phyloP scores from a whole-genome alignment of 2,329 filamentous ascomycete genomes.

The Ophiosphaerella korrae region DNA sequence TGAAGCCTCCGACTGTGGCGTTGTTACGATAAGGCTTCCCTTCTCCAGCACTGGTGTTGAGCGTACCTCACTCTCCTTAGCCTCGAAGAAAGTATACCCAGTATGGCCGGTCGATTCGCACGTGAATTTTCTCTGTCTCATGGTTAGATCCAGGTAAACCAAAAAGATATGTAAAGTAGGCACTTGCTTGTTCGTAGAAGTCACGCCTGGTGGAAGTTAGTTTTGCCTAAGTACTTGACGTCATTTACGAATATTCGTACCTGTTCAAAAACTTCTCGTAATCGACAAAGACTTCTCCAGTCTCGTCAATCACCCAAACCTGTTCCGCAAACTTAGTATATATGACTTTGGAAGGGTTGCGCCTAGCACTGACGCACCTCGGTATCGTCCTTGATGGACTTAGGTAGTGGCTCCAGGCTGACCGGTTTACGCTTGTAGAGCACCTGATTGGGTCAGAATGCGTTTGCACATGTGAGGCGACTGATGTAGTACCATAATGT shows the following conservation, averaged over 20 bases:
- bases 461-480: conserved; percentile 1
- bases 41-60: conserved; percentile 26
- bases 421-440: conserved; percentile 96
- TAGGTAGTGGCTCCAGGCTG: conserved; percentile 73
- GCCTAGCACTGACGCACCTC: conserved; percentile 65
- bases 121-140: conserved; percentile 77
- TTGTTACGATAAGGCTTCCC: conserved; percentile 37
- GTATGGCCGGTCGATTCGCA: conserved; percentile 96
- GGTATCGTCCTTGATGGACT: conserved; percentile 77
- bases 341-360: conserved; percentile 11
- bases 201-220: conserved; percentile 68
- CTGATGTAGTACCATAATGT: conserved; percentile 42
- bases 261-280: conserved; percentile 88
- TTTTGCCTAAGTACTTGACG: conserved; percentile 21
- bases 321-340: conserved; percentile 50
- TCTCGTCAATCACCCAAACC: conserved; percentile 92
- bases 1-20: conserved; percentile 64
- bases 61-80: conserved; percentile 85
- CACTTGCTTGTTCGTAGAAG: conserved; percentile 84
- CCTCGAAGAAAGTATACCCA: conserved; percentile 88
- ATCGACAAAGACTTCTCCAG: conserved; percentile 83
- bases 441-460: conserved; percentile 64
- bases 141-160: conserved; percentile 24
- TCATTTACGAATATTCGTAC: conserved; percentile 57
- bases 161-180: not conserved